Conservation (phyloP, 495 filamentous ascomycete genomes). For the Penicillium crystallinum region DNA sequence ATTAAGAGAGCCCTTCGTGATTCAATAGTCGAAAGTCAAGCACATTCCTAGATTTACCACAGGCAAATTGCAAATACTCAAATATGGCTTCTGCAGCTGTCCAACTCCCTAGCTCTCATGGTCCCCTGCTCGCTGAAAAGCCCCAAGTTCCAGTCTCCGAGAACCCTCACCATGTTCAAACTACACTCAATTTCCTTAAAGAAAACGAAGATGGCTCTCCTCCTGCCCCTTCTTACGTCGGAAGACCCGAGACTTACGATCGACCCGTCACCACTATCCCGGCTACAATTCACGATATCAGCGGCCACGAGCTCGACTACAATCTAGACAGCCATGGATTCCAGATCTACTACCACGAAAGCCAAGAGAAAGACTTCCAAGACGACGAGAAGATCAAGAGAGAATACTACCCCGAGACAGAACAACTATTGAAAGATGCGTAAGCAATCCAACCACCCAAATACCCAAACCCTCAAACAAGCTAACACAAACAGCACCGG, state of each 20-base stretch:
- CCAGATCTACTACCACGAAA: constrained; percentile 45
- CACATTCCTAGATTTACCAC: neutral
- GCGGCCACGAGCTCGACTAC: constrained; percentile 46
- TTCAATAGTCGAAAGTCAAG: neutral
- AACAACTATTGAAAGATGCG: constrained; percentile 60
- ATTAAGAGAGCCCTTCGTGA: neutral
- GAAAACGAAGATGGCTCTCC: constrained; percentile 54
- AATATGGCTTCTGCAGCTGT: constrained; percentile 41
- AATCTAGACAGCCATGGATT: constrained; percentile 46
- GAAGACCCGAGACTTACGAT: constrained; percentile 47
- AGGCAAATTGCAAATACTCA: neutral
- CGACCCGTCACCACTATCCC: constrained; percentile 31
- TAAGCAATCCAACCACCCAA: constrained; percentile 19
- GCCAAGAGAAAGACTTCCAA: constrained; percentile 44
- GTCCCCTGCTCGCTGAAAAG: constrained; percentile 14
- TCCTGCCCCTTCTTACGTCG: constrained; percentile 45
- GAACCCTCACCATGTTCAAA: constrained; percentile 46
- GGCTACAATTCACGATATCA: constrained; percentile 42
- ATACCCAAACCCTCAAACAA: neutral
- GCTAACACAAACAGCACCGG: constrained; percentile 37
- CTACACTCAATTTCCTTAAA: constrained; percentile 56
- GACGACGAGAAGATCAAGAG: constrained; percentile 65
- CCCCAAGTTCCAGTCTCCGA: constrained; percentile 11
- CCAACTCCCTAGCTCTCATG: constrained; percentile 21
- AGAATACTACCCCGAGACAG: constrained; percentile 62